Evolutionary conservation across 2,329 filamentous ascomycete species (phyloP), one percentile per base, ranked within the genome.

Genomic region (Diaporthe sp.): DNA sequence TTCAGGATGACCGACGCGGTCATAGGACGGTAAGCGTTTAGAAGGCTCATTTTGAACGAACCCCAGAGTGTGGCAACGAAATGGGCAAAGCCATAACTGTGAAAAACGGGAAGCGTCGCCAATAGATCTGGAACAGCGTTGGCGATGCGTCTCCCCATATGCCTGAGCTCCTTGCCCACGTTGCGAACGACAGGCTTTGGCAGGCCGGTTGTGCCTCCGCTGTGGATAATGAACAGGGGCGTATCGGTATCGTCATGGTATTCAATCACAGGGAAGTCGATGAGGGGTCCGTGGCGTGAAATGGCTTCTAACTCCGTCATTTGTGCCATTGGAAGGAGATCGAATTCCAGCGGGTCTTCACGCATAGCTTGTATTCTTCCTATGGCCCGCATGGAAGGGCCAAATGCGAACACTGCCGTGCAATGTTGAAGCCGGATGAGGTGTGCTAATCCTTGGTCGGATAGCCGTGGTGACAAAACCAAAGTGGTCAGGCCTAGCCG

Each of bases 121-220:
- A 67, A 22, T 30, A 30, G 3, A 8, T 67, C 61, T n/a, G 42
- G 38, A 28, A 58, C 22, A 38, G 30, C 4, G 13, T 58, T 17
- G 52, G 22, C 6, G 7, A 42, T 47, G 28, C 22, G 35, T 45
- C 33, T 42, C 28, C 5, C 38, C 17, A 42, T 4, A 30, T n/a
- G 22, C 30, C 2, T n/a, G 19, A 40, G 28, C 2, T 38, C 58
- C 3, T 25, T 10, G 19, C 28, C n/a, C 38, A 58, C 19, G 12
- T 28, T 8, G 28, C 50, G 66, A 3, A 10, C 13, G 19, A 73
- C 40, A 19, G 71, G 60, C 19, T 73, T 73, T 12, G 71, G 71
- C 13, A 73, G 52, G 4, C 71, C 71, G 12, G 71, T 73, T 15
- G 71, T 73, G 9, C 71, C 71, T n/a, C 71, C 71, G 12, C 50